Conservation (phyloP, 495 filamentous ascomycete genomes). For the Lepraria neglecta region DNA sequence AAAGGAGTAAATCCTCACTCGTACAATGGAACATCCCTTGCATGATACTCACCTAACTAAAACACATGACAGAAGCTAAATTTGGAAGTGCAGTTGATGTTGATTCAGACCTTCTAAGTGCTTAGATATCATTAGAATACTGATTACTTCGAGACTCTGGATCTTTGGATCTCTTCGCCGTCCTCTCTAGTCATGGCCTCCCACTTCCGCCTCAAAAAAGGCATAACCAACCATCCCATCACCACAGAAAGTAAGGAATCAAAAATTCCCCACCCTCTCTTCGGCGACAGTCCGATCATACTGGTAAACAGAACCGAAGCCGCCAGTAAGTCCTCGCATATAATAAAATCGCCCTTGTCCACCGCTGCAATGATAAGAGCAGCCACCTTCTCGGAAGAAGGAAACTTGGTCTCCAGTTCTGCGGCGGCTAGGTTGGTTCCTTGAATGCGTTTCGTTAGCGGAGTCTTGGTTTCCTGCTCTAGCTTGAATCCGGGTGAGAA, state of each 20-base stretch:
- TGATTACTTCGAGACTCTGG: too few relatives aligned
- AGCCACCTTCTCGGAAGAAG: conserved; percentile 12
- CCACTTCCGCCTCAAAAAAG: conserved; percentile 24
- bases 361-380: conserved; percentile 1
- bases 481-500: conserved; percentile 18
- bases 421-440: neutral
- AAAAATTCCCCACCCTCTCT: conserved; percentile 23
- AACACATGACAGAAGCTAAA: too few relatives aligned
- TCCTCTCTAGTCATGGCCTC: conserved; percentile 25
- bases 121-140: too few relatives aligned
- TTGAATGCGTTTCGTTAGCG: conserved; percentile 22
- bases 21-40: too few relatives aligned
- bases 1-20: too few relatives aligned
- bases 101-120: too few relatives aligned
- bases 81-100: too few relatives aligned
- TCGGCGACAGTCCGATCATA: conserved; percentile 28
- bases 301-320: conserved; percentile 27
- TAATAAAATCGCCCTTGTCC: conserved; percentile 11
- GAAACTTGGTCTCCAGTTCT: neutral
- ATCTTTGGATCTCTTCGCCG: conserved; percentile 15
- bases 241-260: conserved; percentile 24
- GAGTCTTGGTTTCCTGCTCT: conserved; percentile 18
- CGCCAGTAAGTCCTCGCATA: conserved; percentile 22
- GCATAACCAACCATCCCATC: conserved; percentile 26
- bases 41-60: too few relatives aligned